Base-by-base conservation (phyloP, 2,329 filamentous ascomycete genomes). In the Fusarium sp. region DNA sequence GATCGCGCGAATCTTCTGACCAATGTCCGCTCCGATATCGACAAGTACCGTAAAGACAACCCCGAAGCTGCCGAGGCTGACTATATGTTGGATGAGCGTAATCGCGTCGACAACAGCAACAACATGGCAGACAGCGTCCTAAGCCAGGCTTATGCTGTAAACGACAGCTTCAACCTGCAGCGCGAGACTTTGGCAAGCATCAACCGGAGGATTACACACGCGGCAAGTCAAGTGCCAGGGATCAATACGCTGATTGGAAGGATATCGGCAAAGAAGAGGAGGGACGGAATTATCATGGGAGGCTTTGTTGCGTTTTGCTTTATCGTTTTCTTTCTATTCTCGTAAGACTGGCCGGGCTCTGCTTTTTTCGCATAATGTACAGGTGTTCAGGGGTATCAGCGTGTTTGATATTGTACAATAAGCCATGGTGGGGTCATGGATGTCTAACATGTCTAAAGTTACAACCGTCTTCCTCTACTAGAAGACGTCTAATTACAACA, bases 91-190 rank as follows among this genome's bases (percentile, higher is more conserved):
- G 91, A 92, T 73, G 96, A 99, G 85, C 87, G 96, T 50, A 83
- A 85, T 65, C 88, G 92, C 67, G 88, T 99, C 75, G 96, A 99
- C 76, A 91, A 93, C 77, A 96, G 92, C 74, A 91, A 98, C 79
- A 91, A 88, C 71, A 89, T 97, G 83, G 91, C 93, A 46, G 96
- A 99, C 78, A 91, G 88, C 65, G 94, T 99, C 32, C 84, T 99
- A 61, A 94, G 91, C 76, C 96, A 98, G 82, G 96, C 96, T 9
- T 99, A 99, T 80, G 94, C 95, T 12, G 93, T 98, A 52, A 96
- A 97, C 77, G 94, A 98, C 81, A 94, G 85, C 78, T 98, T 99
- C 77, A 85, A 87, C 15, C 75, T 94, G 56, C 96, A 99, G 83
- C 86, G 94, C 63, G 94, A 98, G 83, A 95, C 91, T 24, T 80